These are phyloP conservation scores for Sarocladiaceae sp. DNA, from an alignment of 2,329 filamentous ascomycete genomes.

Conservation along the genomic window DNA sequence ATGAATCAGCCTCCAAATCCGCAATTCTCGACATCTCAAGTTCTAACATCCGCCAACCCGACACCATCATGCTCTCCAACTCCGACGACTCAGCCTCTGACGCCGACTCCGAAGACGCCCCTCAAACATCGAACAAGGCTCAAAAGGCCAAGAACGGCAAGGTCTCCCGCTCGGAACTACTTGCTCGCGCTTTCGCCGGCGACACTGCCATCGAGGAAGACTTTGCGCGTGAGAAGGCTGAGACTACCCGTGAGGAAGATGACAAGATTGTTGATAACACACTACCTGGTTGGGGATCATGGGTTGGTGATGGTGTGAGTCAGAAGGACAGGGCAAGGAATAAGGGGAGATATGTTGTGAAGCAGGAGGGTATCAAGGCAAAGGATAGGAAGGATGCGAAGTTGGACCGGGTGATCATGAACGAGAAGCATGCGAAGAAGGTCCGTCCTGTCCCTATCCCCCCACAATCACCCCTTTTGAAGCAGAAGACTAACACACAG, in stretches of 20 bases:
- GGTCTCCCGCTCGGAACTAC: conserved; percentile 52
- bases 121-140: background rate
- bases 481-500: background rate
- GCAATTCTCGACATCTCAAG: conserved; percentile 17
- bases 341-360: conserved; percentile 58
- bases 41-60: conserved; percentile 17
- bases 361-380: conserved; percentile 68
- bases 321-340: conserved; percentile 63
- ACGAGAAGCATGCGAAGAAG: conserved; percentile 87
- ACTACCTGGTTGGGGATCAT: conserved; percentile 91
- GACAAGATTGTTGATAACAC: conserved; percentile 78
- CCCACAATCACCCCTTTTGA: background rate
- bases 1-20: conserved; percentile 14
- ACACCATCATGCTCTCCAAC: conserved; percentile 5
- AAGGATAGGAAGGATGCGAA: conserved; percentile 78
- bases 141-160: background rate
- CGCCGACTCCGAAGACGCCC: conserved; percentile 38
- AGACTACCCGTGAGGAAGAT: conserved; percentile 68
- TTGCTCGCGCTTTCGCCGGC: conserved; percentile 82
- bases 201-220: conserved; percentile 66
- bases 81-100: conserved; percentile 26
- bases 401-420: conserved; percentile 82
- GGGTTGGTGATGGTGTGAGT: conserved; percentile 80
- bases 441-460: conserved; percentile 36
- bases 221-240: conserved; percentile 77